Evolutionary conservation across 148 eudicot species (phyloP).

Genomic region (Fallopia convolvulus): DNA sequence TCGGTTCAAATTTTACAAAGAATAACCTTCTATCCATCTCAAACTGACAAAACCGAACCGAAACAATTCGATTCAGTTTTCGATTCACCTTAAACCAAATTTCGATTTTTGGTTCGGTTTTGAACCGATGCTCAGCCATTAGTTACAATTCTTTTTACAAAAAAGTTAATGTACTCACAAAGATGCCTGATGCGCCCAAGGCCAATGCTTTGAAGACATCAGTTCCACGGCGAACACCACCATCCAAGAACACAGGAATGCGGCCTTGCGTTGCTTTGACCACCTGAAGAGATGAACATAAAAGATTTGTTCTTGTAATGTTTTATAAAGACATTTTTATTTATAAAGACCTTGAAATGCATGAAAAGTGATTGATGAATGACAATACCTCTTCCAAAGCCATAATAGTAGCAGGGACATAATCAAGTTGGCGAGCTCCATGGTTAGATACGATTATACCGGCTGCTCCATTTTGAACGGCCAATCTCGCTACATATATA

Average conservation of each 20-base stretch:
- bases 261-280: conserved; percentile 52
- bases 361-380: not conserved
- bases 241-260: conserved; percentile 76
- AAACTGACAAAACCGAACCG: no score
- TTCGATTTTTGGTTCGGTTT: no score
- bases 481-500: conserved; percentile 34
- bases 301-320: no score
- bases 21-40: no score
- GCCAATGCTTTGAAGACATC: conserved; percentile 88
- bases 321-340: not conserved
- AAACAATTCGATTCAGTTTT: no score
- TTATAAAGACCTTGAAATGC: not conserved
- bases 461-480: conserved; percentile 61
- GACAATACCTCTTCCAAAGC: conserved; percentile 63
- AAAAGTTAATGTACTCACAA: conserved; percentile 43
- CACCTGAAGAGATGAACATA: conserved; percentile 28
- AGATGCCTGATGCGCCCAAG: conserved; percentile 79
- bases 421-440: conserved; percentile 81
- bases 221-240: conserved; percentile 81
- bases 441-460: conserved; percentile 83
- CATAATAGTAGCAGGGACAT: conserved; percentile 71
- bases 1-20: no score
- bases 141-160: no score
- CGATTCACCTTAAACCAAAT: no score
- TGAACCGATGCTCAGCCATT: no score